Evolutionary conservation across 1,284 basidiomycete species (phyloP), one percentile per base, ranked within the genome.

Genomic region (Veloporphyrellus conicus): DNA sequence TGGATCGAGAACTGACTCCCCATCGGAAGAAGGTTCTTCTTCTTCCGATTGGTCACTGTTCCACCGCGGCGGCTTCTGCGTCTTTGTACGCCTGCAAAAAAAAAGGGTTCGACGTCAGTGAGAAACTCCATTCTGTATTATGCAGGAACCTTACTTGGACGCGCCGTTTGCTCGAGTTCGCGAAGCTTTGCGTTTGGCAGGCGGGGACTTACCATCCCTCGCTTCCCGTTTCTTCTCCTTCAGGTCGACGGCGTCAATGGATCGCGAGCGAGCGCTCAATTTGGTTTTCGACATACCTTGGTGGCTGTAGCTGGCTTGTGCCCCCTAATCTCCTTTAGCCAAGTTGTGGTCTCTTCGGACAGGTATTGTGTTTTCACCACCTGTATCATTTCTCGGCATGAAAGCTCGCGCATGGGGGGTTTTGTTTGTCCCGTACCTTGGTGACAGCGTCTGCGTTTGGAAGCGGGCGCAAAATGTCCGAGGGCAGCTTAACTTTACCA

Each of bases 401-500:
- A 39, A 22, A 19, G 12, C 19, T 15, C 8, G 23, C 23, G 27
- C n/a, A 32, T 29, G 9, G 7, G 33, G 6, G 14, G 14, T 31
- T 15, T 14, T 12, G 9, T 29, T 15, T 35, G 27, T 42, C 14
- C 48, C 64, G 27, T 47, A 82, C 87, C 74, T 82, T 74, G 47
- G 80, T 79, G 1, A 76, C 77, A 3, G 78, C 76, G 38, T 86
- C 84, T 6, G 77, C 67, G 55, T 70, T 81, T 1, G 82, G 81
- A 42, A 86, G 67, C 0, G 82, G 69, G 16, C 78, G 72, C 49
- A 98, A 80, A 45, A 97, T 90, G 64, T 97, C 93, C 7, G 74
- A 64, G 0, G 93, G 93, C 22, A 98, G 67, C 54, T 79, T 80
- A 28, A 95, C 71, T 61, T 87, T 87, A 22, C 85, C 89, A 0